Percentiles rank a stretch among this genome's conserved stretches.
phyloP scores from a whole-genome alignment of 176 grass and related monocot species.

The Oryza glaberrima region DNA sequence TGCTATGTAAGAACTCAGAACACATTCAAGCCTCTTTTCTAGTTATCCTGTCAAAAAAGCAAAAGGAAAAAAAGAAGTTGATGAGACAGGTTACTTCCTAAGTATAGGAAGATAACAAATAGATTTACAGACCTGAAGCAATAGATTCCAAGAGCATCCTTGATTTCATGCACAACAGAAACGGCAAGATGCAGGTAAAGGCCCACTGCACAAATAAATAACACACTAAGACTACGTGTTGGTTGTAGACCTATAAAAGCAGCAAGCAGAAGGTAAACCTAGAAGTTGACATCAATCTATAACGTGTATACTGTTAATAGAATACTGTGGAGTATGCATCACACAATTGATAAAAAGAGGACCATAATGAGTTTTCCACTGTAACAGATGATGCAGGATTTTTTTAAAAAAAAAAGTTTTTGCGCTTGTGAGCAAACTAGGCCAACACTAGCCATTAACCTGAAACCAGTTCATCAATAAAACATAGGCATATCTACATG shows the following conservation, averaged over 20 bases:
- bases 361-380: neutral
- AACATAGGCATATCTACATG: neutral
- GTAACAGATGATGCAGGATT: neutral
- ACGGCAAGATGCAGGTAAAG: constrained; percentile 86
- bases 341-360: neutral
- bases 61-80: neutral
- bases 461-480: neutral
- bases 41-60: constrained; percentile 74
- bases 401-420: neutral
- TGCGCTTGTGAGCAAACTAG: neutral
- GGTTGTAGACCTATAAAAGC: neutral
- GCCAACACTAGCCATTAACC: neutral
- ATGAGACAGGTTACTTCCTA: neutral
- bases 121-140: constrained; percentile 77
- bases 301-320: neutral
- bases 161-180: constrained; percentile 94
- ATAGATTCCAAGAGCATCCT: constrained; percentile 91
- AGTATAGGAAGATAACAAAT: neutral
- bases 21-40: constrained; percentile 84
- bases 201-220: constrained; percentile 62
- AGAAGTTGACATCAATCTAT: neutral
- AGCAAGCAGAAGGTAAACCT: neutral
- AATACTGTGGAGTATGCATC: neutral
- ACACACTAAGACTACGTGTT: neutral
- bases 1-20: constrained; percentile 4